These are phyloP conservation scores for Colletotrichum australisinense DNA, from an alignment of 2,329 filamentous ascomycete genomes.

Conservation along the genomic window DNA sequence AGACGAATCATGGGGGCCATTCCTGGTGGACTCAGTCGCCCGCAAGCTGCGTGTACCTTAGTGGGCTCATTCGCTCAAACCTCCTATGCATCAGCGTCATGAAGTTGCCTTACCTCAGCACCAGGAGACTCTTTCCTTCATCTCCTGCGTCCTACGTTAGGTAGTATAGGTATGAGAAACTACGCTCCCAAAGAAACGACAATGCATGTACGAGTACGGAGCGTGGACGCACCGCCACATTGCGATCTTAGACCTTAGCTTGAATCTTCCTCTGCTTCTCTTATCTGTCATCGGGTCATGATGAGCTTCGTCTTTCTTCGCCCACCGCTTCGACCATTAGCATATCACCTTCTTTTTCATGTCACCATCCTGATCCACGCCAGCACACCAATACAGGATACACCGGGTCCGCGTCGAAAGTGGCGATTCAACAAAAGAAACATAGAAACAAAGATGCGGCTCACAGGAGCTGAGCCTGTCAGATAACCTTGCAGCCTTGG, in stretches of 20 bases:
- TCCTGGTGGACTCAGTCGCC: background rate
- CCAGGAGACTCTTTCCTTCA: too few species aligned
- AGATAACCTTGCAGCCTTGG: conserved; percentile 1
- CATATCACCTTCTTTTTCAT: background rate
- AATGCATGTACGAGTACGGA: conserved; percentile 1
- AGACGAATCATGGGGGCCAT: conserved; percentile 21
- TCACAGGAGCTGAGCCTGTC: conserved; percentile 13
- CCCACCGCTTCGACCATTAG: background rate
- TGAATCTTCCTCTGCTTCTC: background rate
- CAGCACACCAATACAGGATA: background rate
- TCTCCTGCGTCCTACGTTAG: too few species aligned
- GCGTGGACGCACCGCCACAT: background rate
- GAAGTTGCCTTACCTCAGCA: background rate
- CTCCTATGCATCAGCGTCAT: background rate
- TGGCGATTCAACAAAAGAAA: background rate
- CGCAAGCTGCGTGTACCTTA: background rate
- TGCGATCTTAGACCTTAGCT: background rate
- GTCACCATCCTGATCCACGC: background rate
- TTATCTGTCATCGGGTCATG: background rate
- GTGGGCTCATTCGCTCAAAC: conserved; percentile 12
- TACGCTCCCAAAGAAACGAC: background rate
- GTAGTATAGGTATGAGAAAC: background rate
- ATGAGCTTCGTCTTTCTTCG: background rate
- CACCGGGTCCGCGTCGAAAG: background rate
- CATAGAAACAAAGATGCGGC: conserved; percentile 6